Conservation (phyloP, 2,329 filamentous ascomycete species). For the Blumeria graminis region DNA sequence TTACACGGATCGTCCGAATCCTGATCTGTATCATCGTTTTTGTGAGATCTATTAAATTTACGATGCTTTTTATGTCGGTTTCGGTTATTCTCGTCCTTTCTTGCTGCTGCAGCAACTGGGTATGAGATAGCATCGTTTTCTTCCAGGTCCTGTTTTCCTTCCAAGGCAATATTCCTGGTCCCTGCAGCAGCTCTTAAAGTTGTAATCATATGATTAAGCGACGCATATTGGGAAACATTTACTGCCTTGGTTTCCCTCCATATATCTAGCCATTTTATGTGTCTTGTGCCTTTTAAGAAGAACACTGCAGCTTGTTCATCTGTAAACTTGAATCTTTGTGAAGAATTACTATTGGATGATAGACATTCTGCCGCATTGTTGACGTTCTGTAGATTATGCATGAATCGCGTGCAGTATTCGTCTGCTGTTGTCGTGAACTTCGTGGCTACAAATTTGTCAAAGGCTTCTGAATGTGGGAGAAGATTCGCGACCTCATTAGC, state of each 20-base stretch:
- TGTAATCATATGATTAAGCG: background rate
- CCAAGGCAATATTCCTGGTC: background rate
- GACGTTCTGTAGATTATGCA: background rate
- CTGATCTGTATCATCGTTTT: too few species aligned
- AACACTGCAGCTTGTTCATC: background rate
- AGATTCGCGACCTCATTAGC: background rate
- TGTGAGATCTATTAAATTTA: too few species aligned
- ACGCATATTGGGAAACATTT: background rate
- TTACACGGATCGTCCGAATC: too few species aligned
- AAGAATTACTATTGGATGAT: background rate
- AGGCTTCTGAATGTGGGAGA: background rate
- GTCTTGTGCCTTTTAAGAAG: background rate
- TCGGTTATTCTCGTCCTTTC: too few species aligned
- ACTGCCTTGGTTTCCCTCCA: background rate
- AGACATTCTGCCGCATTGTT: background rate
- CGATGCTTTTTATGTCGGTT: too few species aligned
- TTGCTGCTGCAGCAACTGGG: background rate
- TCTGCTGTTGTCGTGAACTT: background rate
- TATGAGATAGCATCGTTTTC: background rate
- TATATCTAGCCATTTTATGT: background rate
- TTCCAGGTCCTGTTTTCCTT: background rate
- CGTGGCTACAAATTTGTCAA: background rate
- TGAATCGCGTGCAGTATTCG: background rate
- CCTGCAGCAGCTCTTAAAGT: background rate
- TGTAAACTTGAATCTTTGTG: background rate